Evolutionary conservation across 352 stramenopile species (phyloP).

Genomic region (Phytophthora ohioensis): DNA sequence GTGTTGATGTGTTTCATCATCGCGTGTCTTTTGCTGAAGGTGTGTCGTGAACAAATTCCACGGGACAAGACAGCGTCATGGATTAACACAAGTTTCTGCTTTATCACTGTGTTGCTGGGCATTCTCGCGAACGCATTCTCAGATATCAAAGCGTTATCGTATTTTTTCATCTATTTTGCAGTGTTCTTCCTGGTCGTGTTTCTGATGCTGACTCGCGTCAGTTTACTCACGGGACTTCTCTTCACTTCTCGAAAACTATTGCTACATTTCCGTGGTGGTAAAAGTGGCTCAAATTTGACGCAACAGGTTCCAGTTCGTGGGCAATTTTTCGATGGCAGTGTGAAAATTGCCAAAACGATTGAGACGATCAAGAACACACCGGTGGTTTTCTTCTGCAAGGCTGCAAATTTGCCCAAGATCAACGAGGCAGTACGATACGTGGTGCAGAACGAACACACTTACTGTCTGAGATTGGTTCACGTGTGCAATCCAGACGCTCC

Average conservation of each 20-base stretch:
- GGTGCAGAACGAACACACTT: slow-evolving; percentile 89
- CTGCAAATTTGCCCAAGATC: slow-evolving; percentile 86
- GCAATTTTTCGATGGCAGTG: slow-evolving; percentile 50
- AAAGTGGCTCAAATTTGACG: background rate
- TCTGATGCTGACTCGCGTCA: slow-evolving; percentile 71
- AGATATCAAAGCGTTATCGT: slow-evolving; percentile 50
- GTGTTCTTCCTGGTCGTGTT: slow-evolving; percentile 52
- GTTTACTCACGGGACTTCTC: slow-evolving; percentile 54
- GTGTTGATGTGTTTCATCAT: slow-evolving; percentile 86
- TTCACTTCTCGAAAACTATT: slow-evolving; percentile 39
- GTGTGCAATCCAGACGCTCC: slow-evolving; percentile 42
- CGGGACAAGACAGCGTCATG: slow-evolving; percentile 73
- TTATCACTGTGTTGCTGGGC: slow-evolving; percentile 51
- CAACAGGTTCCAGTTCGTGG: slow-evolving; percentile 41
- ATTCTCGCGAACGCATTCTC: slow-evolving; percentile 61
- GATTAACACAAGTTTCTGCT: slow-evolving; percentile 54
- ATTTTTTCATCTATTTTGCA: slow-evolving; percentile 68
- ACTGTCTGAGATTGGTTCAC: slow-evolving; percentile 90
- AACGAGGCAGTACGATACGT: slow-evolving; percentile 94
- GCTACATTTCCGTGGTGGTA: background rate
- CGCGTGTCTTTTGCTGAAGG: slow-evolving; percentile 86
- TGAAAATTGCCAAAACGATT: slow-evolving; percentile 78
- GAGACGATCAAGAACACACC: slow-evolving; percentile 81
- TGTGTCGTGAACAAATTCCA: slow-evolving; percentile 81
- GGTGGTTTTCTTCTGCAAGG: slow-evolving; percentile 93